Base-by-base conservation (phyloP, 1,284 basidiomycete genomes). In the Psilocybe mexicana region DNA sequence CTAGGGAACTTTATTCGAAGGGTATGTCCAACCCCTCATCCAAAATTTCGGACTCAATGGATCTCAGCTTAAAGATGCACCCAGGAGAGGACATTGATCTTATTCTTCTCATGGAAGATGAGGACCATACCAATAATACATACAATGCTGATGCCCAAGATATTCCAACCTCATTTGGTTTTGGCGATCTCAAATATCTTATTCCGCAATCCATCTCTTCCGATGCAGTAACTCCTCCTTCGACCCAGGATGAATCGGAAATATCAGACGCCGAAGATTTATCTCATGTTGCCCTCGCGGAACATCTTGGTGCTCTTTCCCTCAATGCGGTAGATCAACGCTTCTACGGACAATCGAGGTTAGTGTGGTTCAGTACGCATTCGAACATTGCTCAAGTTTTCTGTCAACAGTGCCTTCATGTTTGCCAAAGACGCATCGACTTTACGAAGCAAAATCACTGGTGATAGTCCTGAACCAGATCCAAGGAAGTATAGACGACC, bases 281-380 rank as follows among this genome's bases (percentile, higher is more conserved):
- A 10, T 69, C 68, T 1, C 72, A 75, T 58, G 67, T 73, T 47
- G 67, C 69, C 11, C 64, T 80, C 1, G 61, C 70, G 5, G 71
- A 75, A 47, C 70, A 74, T 23, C 62, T 82, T 36, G 70, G 71
- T 33, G 65, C 67, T 6, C 64, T 80, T 26, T 67, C 71, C 8
- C 52, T 81, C 26, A 63, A 74, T 23, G 61, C 72, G 2, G 63
- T 70, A 11, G 69, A 76, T 24, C 70, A 79, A 54, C 74, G 82
- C 18, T 88, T 84, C 67, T 85, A 83, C 67, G 86, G 86, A n/a
- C 80, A 81, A 59, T 82, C 84, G 0, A 86, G 84, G 64, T 80
- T 75, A 3, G 74, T 28, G 77, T 8, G 24, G 6, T 12, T 18
- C n/a, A 8, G 7, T 36, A 35, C n/a, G 43, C 28, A 12, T 25